A percentile compares a stretch with the other conserved stretches of the same genome.
These are phyloP conservation scores for Musa troglodytarum DNA, from an alignment of 176 grass and related monocot genomes.

Conservation along the genomic window DNA sequence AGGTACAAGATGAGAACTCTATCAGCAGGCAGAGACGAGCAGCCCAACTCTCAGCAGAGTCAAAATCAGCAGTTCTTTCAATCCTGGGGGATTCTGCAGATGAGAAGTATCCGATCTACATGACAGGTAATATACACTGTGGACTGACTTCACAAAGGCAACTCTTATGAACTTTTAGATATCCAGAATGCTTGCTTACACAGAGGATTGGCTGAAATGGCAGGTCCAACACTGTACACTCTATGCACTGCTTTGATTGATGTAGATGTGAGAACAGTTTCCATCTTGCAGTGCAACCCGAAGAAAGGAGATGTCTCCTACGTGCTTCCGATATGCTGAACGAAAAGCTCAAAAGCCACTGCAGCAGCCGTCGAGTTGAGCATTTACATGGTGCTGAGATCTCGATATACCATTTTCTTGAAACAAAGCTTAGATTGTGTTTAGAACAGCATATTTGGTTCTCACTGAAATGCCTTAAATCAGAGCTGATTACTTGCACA, in stretches of 20 bases:
- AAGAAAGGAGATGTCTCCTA: conserved; percentile 23
- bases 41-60: conserved; percentile 31
- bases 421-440: too few species aligned
- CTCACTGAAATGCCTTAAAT: too few species aligned
- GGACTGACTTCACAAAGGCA: neutral
- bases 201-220: neutral
- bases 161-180: neutral
- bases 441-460: too few species aligned
- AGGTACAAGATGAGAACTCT: conserved; percentile 77
- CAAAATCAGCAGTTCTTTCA: conserved; percentile 39
- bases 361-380: neutral
- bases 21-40: conserved; percentile 54
- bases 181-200: neutral
- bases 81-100: conserved; percentile 64
- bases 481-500: too few species aligned
- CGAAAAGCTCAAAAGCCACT: neutral
- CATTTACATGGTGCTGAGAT: too few species aligned
- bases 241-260: conserved; percentile 69
- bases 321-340: conserved; percentile 28
- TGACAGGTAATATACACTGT: conserved; percentile 41
- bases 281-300: conserved; percentile 59
- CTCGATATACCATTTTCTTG: too few species aligned
- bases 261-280: conserved; percentile 47
- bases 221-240: conserved; percentile 67
- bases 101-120: conserved; percentile 68